Conservation (phyloP, 2,329 filamentous ascomycete species). For the Pochonia chlamydosporia region DNA sequence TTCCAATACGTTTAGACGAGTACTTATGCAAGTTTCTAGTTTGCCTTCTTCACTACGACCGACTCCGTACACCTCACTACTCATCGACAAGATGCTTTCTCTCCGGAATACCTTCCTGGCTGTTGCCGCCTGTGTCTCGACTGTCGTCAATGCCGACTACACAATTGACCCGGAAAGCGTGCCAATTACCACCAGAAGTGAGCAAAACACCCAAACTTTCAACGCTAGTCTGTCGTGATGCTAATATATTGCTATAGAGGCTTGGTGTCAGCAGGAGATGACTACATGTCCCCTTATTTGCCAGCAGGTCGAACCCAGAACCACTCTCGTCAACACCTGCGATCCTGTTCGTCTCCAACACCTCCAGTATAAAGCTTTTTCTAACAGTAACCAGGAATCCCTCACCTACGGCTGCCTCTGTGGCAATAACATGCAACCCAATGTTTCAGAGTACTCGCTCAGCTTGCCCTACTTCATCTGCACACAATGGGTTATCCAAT, state of each 20-base stretch:
- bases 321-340: slow-evolving; percentile 58
- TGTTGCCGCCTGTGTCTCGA: slow-evolving; percentile 45
- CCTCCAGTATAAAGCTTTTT: neutral
- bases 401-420: slow-evolving; percentile 71
- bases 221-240: neutral
- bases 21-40: too few relatives aligned
- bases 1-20: too few relatives aligned
- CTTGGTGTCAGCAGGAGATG: slow-evolving; percentile 61
- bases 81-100: slow-evolving; percentile 42
- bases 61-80: neutral
- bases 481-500: slow-evolving; percentile 64
- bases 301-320: slow-evolving; percentile 48
- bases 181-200: slow-evolving; percentile 44
- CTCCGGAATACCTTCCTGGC: slow-evolving; percentile 48
- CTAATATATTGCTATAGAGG: slow-evolving; percentile 33
- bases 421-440: slow-evolving; percentile 58
- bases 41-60: neutral
- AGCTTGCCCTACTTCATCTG: slow-evolving; percentile 76
- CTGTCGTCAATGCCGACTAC: slow-evolving; percentile 51
- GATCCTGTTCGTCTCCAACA: slow-evolving; percentile 46
- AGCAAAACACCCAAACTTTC: slow-evolving; percentile 16
- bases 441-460: slow-evolving; percentile 70
- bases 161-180: slow-evolving; percentile 59
- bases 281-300: slow-evolving; percentile 68
- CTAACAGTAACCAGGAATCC: slow-evolving; percentile 35